These are phyloP conservation scores for Curvularia eragrostidis DNA, from an alignment of 2,329 filamentous ascomycete species.

Conservation along the genomic window DNA sequence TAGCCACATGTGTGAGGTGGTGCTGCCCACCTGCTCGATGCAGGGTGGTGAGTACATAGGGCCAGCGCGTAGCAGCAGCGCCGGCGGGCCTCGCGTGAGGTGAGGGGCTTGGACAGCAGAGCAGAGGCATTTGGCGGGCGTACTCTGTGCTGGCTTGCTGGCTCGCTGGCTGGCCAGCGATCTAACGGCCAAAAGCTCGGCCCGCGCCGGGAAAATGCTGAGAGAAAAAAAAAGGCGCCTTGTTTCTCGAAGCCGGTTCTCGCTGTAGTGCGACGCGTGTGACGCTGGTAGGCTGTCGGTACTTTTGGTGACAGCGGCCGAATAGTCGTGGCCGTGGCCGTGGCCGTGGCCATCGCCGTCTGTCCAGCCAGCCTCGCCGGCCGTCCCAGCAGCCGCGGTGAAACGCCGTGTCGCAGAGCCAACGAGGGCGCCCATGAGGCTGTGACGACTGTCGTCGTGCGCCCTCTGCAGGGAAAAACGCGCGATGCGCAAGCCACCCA, in stretches of 20 bases:
- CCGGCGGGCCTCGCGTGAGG: constrained; percentile 12
- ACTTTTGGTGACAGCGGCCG: constrained; percentile 40
- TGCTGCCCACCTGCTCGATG: constrained; percentile 47
- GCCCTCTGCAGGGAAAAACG: constrained; percentile 39
- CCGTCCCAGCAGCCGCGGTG: constrained; percentile 23
- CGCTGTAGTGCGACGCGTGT: constrained; percentile 33
- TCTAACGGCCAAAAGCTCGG: constrained; percentile 49
- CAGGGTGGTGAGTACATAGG: constrained; percentile 11
- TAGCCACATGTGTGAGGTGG: constrained; percentile 15
- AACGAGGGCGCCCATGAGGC: constrained; percentile 34
- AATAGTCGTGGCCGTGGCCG: background rate
- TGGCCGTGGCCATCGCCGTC: background rate
- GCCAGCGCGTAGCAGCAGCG: constrained; percentile 32
- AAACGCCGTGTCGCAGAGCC: constrained; percentile 19
- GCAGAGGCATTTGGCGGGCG: no score
- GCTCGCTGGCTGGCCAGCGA: constrained; percentile 37
- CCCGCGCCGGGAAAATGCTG: constrained; percentile 48
- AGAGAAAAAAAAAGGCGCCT: constrained; percentile 10
- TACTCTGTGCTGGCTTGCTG: no score
- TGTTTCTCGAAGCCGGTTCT: constrained; percentile 47
- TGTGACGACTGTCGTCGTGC: constrained; percentile 34
- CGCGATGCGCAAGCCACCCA: constrained; percentile 41
- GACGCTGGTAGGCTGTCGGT: constrained; percentile 35
- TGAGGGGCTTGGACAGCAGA: no score
- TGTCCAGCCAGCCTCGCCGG: constrained; percentile 3